Percentiles rank a stretch among this genome's conserved stretches.
phyloP scores from a whole-genome alignment of 2,329 filamentous ascomycete species.

The Cladosporium sp. region DNA sequence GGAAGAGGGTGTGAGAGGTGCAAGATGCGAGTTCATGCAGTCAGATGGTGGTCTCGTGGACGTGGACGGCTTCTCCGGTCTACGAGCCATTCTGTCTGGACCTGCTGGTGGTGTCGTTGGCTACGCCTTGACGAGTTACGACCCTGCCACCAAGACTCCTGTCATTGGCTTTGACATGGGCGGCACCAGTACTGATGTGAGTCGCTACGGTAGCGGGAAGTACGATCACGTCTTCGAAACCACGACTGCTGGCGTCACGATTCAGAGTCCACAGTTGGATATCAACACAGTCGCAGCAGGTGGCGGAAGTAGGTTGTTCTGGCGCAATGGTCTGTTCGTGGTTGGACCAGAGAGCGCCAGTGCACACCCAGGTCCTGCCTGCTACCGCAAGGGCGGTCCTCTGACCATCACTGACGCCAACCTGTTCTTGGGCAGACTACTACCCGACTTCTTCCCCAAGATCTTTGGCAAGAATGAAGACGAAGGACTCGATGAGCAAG shows the following conservation, averaged over 20 bases:
- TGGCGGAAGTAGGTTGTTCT: slow-evolving; percentile 81
- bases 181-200: slow-evolving; percentile 89
- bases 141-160: slow-evolving; percentile 74
- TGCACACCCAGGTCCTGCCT: slow-evolving; percentile 85
- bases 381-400: slow-evolving; percentile 86
- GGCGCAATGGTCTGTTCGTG: slow-evolving; percentile 84
- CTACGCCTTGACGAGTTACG: slow-evolving; percentile 88
- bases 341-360: slow-evolving; percentile 88
- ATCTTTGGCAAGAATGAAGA: slow-evolving; percentile 92
- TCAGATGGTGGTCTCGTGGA: slow-evolving; percentile 73
- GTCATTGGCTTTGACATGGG: slow-evolving; percentile 98
- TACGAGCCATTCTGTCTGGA: slow-evolving; percentile 82
- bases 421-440: slow-evolving; percentile 75
- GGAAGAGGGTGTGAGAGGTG: slow-evolving; percentile 64
- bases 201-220: slow-evolving; percentile 72
- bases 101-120: slow-evolving; percentile 93
- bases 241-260: slow-evolving; percentile 89
- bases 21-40: slow-evolving; percentile 94
- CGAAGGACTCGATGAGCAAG: slow-evolving; percentile 72
- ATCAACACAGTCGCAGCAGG: slow-evolving; percentile 95
- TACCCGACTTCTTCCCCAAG: slow-evolving; percentile 91
- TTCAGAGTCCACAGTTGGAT: slow-evolving; percentile 87
- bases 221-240: slow-evolving; percentile 96
- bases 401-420: slow-evolving; percentile 94
- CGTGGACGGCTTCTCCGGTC: slow-evolving; percentile 77